A percentile compares a stretch with the other conserved stretches of the same genome.
Conservation (phyloP, 768 basidiomycete genomes). For the Gyrodon lividus region DNA sequence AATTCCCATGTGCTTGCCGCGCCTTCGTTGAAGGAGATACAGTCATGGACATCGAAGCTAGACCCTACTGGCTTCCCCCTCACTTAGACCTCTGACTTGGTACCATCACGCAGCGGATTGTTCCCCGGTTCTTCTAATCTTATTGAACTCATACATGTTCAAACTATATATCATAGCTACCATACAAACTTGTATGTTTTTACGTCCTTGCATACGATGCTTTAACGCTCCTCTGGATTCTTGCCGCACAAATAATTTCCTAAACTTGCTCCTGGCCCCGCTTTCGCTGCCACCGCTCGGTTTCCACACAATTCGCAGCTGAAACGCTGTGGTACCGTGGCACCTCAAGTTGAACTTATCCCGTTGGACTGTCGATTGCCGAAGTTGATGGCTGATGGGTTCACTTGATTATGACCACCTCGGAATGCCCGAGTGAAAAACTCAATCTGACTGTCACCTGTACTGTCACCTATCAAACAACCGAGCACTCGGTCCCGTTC, state of each 20-base stretch:
- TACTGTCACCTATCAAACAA: too few species aligned
- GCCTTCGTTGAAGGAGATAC: conserved; percentile 76
- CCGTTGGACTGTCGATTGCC: background rate
- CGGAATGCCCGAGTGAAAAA: background rate
- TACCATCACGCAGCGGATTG: background rate
- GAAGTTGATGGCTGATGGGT: too few species aligned
- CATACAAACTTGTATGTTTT: conserved; percentile 14
- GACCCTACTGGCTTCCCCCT: conserved; percentile 74
- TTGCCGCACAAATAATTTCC: too few species aligned
- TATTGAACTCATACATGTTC: conserved; percentile 21
- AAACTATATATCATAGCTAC: conserved; percentile 29
- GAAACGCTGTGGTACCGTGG: too few species aligned
- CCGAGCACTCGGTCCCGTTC: too few species aligned
- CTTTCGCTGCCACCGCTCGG: too few species aligned
- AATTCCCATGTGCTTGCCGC: conserved; percentile 91
- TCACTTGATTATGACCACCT: too few species aligned
- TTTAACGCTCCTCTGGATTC: background rate
- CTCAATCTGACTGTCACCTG: too few species aligned
- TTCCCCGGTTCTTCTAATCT: conserved; percentile 8
- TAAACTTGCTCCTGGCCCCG: too few species aligned
- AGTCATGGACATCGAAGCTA: conserved; percentile 80
- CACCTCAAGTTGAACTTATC: too few species aligned
- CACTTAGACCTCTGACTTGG: conserved; percentile 28
- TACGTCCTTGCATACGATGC: background rate
- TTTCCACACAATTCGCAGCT: too few species aligned